Evolutionary conservation across 2,329 filamentous ascomycete genomes (phyloP).

Genomic region (Trichophyton simii): DNA sequence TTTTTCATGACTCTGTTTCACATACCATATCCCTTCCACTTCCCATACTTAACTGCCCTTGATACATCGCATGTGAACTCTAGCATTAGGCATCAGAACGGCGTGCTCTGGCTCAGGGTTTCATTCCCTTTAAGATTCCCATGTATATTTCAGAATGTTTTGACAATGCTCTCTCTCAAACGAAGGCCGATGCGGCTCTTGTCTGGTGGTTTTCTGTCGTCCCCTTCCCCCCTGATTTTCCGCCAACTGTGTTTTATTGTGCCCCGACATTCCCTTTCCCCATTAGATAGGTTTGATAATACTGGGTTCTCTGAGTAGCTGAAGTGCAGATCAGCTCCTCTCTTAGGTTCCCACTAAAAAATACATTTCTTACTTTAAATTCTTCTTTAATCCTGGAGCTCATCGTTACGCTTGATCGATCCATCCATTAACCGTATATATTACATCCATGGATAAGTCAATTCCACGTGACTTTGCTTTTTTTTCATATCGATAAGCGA

Average conservation of each 20-base stretch:
- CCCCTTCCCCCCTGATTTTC: background rate
- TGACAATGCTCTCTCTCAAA: constrained; percentile 5
- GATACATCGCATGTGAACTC: constrained; percentile 3
- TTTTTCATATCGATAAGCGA: background rate
- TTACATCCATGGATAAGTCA: background rate
- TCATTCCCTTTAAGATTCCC: background rate
- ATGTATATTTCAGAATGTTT: constrained; percentile 3
- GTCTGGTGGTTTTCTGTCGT: constrained; percentile 2
- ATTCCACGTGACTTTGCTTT: background rate
- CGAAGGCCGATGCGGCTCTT: background rate
- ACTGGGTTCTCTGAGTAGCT: constrained; percentile 12
- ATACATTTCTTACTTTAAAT: background rate
- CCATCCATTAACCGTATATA: background rate
- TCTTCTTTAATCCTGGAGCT: background rate
- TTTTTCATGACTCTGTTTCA: background rate
- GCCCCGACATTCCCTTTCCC: background rate
- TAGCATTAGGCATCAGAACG: constrained; percentile 3
- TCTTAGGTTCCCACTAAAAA: background rate
- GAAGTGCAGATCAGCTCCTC: constrained; percentile 33
- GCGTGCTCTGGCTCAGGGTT: constrained; percentile 1
- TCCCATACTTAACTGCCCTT: background rate
- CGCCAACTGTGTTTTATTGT: constrained; percentile 1
- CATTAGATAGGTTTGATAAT: background rate
- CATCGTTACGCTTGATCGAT: background rate
- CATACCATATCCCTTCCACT: background rate